A percentile compares a stretch with the other conserved stretches of the same genome.
Evolutionary conservation across 2,329 filamentous ascomycete genomes (phyloP).

Genomic region (Tolypocladium capitatum): DNA sequence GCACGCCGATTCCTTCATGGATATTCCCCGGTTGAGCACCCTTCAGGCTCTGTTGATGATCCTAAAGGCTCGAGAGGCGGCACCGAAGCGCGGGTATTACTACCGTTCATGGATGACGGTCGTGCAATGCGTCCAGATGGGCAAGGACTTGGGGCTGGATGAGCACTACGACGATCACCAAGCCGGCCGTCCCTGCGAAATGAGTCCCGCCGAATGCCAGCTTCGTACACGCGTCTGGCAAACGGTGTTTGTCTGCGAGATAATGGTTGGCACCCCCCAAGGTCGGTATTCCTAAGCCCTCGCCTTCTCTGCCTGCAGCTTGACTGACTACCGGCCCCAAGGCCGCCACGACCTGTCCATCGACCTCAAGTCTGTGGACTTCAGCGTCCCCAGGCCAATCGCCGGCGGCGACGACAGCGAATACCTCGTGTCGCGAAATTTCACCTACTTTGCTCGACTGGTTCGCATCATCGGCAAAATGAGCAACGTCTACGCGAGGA

Average conservation of each 20-base stretch:
- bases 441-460: constrained; percentile 65
- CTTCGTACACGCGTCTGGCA: constrained; percentile 86
- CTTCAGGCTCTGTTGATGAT: constrained; percentile 81
- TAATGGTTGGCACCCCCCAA: constrained; percentile 90
- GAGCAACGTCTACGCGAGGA: constrained; percentile 58
- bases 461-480: constrained; percentile 68
- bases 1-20: constrained; percentile 88
- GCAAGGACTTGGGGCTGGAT: constrained; percentile 77
- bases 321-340: constrained; percentile 19
- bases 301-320: neutral
- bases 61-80: constrained; percentile 82
- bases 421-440: constrained; percentile 67
- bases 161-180: constrained; percentile 75
- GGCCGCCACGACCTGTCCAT: constrained; percentile 70
- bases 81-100: constrained; percentile 87
- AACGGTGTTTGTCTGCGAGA: constrained; percentile 68
- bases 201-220: constrained; percentile 59
- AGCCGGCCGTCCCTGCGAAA: constrained; percentile 56
- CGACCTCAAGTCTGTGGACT: constrained; percentile 61
- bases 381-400: constrained; percentile 49
- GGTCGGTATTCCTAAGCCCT: constrained; percentile 33
- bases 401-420: constrained; percentile 62
- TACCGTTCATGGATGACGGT: constrained; percentile 96
- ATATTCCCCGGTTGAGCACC: constrained; percentile 78
- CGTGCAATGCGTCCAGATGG: constrained; percentile 86